These are phyloP conservation scores for Penicillium sp. DNA, from an alignment of 2,329 filamentous ascomycete species.

Conservation along the genomic window DNA sequence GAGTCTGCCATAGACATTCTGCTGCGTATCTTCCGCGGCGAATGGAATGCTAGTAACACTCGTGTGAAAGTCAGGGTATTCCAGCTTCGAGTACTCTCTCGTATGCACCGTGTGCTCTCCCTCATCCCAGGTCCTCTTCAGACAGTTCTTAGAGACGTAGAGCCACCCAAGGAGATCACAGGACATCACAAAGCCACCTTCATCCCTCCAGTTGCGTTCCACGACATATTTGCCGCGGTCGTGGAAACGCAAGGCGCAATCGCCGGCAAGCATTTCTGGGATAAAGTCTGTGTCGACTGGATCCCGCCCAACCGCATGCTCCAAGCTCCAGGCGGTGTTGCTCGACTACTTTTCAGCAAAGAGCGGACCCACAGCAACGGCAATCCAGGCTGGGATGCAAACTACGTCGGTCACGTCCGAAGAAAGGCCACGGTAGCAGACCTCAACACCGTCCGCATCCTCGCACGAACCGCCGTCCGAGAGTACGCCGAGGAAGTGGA, in stretches of 20 bases:
- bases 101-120: constrained; percentile 32
- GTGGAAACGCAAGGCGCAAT: constrained; percentile 48
- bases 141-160: constrained; percentile 24
- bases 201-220: constrained; percentile 46
- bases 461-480: constrained; percentile 33
- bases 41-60: constrained; percentile 28
- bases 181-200: constrained; percentile 23
- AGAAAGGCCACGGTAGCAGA: constrained; percentile 34
- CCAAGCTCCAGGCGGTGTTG: constrained; percentile 29
- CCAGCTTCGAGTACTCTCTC: constrained; percentile 30
- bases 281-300: constrained; percentile 46
- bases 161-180: constrained; percentile 8
- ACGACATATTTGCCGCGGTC: constrained; percentile 53
- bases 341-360: constrained; percentile 22
- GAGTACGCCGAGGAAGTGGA: constrained; percentile 24
- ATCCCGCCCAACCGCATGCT: constrained; percentile 19
- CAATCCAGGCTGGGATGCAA: constrained; percentile 27
- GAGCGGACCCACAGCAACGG: constrained; percentile 24
- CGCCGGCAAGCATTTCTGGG: constrained; percentile 48
- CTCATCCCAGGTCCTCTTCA: constrained; percentile 33
- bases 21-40: constrained; percentile 33
- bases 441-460: constrained; percentile 37
- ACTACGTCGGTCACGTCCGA: constrained; percentile 25
- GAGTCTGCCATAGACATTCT: constrained; percentile 32
- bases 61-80: constrained; percentile 20